Percentiles rank a stretch among this genome's conserved stretches.
phyloP scores from a whole-genome alignment of 352 stramenopile species.

The Phytophthora pinifolia region DNA sequence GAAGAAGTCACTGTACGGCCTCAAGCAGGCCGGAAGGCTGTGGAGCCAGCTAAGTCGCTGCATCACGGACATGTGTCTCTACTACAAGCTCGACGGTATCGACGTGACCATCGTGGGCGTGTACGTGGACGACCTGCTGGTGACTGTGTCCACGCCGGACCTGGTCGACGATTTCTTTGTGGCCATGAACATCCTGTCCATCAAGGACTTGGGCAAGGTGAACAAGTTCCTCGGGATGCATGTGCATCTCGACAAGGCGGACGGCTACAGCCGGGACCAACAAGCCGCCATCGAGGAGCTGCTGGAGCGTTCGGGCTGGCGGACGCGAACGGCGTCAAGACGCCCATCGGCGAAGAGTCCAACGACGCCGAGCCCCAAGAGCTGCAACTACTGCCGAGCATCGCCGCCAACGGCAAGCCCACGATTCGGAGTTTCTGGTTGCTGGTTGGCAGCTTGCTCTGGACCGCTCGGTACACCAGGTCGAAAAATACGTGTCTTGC shows the following conservation, averaged over 20 bases:
- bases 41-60: too few relatives aligned
- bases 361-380: not conserved
- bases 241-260: constrained; percentile 8
- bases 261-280: constrained; percentile 23
- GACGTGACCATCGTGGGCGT: constrained; percentile 11
- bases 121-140: constrained; percentile 40
- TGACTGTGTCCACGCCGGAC: constrained; percentile 6
- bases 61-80: too few relatives aligned
- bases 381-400: not conserved
- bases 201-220: constrained; percentile 32
- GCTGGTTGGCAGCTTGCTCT: too few relatives aligned
- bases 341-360: too few relatives aligned
- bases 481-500: too few relatives aligned
- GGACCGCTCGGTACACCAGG: constrained; percentile 26
- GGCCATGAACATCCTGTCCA: constrained; percentile 12
- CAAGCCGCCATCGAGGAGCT: constrained; percentile 22
- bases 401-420: constrained; percentile 1
- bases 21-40: too few relatives aligned
- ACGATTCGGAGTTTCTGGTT: constrained; percentile 23
- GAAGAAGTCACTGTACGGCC: too few relatives aligned
- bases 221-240: constrained; percentile 36
- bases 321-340: constrained; percentile 20
- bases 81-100: too few relatives aligned
- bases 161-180: constrained; percentile 8
- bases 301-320: constrained; percentile 14